phyloP scores from a whole-genome alignment of 2,329 filamentous ascomycete species.

The Penicillium brevicompactum region DNA sequence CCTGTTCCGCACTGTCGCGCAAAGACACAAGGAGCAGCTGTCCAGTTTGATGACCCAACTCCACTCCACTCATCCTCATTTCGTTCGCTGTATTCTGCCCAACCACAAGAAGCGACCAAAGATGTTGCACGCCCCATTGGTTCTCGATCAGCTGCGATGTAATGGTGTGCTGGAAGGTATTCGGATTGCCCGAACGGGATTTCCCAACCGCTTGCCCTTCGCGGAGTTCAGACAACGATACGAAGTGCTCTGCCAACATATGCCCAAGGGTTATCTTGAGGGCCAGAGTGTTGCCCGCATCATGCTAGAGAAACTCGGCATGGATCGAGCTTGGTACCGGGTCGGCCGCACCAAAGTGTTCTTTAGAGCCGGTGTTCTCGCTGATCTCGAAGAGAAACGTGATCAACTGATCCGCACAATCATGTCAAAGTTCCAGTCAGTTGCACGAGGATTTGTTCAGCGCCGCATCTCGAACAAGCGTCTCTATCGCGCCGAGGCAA shows the following conservation, averaged over 20 bases:
- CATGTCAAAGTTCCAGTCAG: slow-evolving; percentile 88
- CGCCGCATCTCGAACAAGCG: slow-evolving; percentile 88
- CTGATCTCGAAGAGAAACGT: slow-evolving; percentile 93
- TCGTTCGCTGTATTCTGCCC: slow-evolving; percentile 94
- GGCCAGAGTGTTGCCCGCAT: slow-evolving; percentile 81
- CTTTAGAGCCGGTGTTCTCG: slow-evolving; percentile 92
- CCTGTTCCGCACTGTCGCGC: slow-evolving; percentile 92
- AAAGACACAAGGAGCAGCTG: slow-evolving; percentile 97
- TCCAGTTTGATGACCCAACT: slow-evolving; percentile 93
- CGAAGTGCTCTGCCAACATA: slow-evolving; percentile 84
- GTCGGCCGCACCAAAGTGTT: slow-evolving; percentile 97
- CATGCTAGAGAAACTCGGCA: slow-evolving; percentile 84
- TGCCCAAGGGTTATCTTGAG: slow-evolving; percentile 89
- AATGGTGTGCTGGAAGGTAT: slow-evolving; percentile 99
- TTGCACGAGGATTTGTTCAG: slow-evolving; percentile 87
- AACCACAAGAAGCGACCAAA: slow-evolving; percentile 98
- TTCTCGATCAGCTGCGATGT: slow-evolving; percentile 94
- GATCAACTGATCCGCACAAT: slow-evolving; percentile 92
- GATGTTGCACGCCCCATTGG: slow-evolving; percentile 86
- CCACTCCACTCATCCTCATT: slow-evolving; percentile 95
- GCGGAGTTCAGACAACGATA: slow-evolving; percentile 94
- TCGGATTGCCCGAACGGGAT: slow-evolving; percentile 92
- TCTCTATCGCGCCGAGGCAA: slow-evolving; percentile 91
- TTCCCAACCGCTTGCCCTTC: slow-evolving; percentile 90
- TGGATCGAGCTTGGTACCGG: slow-evolving; percentile 85